phyloP scores from a whole-genome alignment of 495 filamentous ascomycete genomes.

The Neurospora tetrasperma region DNA sequence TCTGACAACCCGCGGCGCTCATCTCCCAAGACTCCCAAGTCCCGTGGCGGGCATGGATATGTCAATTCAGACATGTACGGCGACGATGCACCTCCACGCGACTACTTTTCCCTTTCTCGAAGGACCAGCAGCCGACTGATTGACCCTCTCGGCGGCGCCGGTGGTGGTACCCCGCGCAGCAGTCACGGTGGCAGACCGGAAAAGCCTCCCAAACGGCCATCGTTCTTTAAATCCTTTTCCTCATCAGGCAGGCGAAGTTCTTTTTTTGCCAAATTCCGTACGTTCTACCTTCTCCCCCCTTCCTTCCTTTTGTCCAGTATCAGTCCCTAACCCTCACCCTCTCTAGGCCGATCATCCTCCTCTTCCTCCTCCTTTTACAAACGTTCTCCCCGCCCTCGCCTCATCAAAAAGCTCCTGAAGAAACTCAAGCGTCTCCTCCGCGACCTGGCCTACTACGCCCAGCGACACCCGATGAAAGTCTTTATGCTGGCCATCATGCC shows the following conservation, averaged over 20 bases:
- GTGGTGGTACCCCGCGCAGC: neutral
- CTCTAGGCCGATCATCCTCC: slow-evolving; percentile 2
- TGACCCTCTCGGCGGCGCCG: neutral
- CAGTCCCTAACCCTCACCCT: neutral
- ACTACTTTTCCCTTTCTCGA: neutral
- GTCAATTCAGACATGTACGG: neutral
- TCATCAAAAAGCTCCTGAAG: slow-evolving; percentile 56
- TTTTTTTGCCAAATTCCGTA: neutral
- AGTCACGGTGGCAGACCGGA: neutral
- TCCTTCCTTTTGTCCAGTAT: neutral
- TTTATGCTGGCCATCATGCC: slow-evolving; percentile 80
- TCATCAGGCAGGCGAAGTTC: neutral
- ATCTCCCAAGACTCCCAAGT: neutral
- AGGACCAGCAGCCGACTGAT: neutral
- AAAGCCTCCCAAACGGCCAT: neutral
- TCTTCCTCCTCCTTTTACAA: slow-evolving; percentile 56
- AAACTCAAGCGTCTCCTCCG: slow-evolving; percentile 64
- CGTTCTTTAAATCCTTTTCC: neutral
- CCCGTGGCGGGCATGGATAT: neutral
- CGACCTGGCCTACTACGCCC: slow-evolving; percentile 64
- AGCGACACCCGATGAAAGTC: slow-evolving; percentile 70
- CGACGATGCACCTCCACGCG: neutral
- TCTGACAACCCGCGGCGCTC: neutral
- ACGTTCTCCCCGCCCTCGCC: slow-evolving; percentile 64
- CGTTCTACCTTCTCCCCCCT: neutral